phyloP scores from a whole-genome alignment of 345 rosid species.

The Populus deltoides region DNA sequence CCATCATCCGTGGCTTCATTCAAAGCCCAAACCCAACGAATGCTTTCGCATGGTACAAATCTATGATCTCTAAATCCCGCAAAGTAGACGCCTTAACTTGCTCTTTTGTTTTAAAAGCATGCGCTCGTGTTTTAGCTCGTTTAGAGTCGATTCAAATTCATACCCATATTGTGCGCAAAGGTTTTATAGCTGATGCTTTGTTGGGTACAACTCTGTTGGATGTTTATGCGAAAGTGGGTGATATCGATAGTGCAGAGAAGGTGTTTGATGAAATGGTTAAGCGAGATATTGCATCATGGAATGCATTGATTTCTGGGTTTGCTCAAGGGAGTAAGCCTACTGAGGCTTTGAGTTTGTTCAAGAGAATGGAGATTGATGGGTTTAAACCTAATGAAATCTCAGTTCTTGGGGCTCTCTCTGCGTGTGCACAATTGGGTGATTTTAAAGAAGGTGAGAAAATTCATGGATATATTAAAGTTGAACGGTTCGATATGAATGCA shows the following conservation, averaged over 20 bases:
- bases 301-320: slow-evolving; percentile 76
- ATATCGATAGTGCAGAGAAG: slow-evolving; percentile 42
- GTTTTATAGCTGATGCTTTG: slow-evolving; percentile 62
- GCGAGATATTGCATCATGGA: slow-evolving; percentile 81
- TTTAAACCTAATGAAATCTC: slow-evolving; percentile 58
- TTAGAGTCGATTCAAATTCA: slow-evolving; percentile 58
- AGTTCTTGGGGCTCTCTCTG: slow-evolving; percentile 74
- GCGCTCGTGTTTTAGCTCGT: slow-evolving; percentile 57
- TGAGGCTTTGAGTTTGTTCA: slow-evolving; percentile 65
- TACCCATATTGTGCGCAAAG: slow-evolving; percentile 45
- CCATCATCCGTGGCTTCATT: slow-evolving; percentile 76
- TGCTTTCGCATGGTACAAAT: slow-evolving; percentile 58
- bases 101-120: slow-evolving; percentile 75
- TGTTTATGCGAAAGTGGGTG: slow-evolving; percentile 60
- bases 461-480: slow-evolving; percentile 40
- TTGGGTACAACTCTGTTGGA: slow-evolving; percentile 77
- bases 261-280: slow-evolving; percentile 71
- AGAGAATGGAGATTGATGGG: slow-evolving; percentile 49
- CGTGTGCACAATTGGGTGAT: slow-evolving; percentile 78
- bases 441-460: slow-evolving; percentile 59
- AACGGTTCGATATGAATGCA: slow-evolving; percentile 51
- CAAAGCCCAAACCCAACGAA: slow-evolving; percentile 44
- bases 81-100: slow-evolving; percentile 75
- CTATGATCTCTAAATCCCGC: slow-evolving; percentile 39
- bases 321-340: slow-evolving; percentile 55